Evolutionary conservation across 371 early-diverging fungal species (phyloP), one percentile per base, ranked within the genome.

Genomic region (Smittium mucronatum): DNA sequence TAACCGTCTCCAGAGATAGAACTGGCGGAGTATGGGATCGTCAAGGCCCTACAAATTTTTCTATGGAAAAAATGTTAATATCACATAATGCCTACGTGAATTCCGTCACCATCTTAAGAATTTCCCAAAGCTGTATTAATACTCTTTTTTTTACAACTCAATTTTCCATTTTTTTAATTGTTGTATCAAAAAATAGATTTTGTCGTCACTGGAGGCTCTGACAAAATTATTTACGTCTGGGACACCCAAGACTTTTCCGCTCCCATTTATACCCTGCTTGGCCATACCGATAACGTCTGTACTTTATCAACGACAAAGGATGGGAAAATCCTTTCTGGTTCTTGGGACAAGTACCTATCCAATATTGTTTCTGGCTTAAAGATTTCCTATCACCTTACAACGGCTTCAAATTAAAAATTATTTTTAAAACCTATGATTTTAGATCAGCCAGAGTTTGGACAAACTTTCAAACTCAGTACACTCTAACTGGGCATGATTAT

Each of bases 221-320:
- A 96, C 75, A 93, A 90, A 70, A 69, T 85, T 29, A 90, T 96
- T 64, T 78, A 89, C 69, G 86, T 91, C 2, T 93, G 87, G 77
- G 89, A 93, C 70, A 87, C 86, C 1, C 70, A 74, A 8, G 70
- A 75, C n/a, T 81, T 85, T 0, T 72, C 76, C 17, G 78, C 84
- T 21, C 88, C 94, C 1, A 68, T 86, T 0, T 86, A 77, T 67
- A 85, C 84, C 1, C 81, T 97, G 28, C 73, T 83, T 2, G 97
- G 96, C 0, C 99, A 98, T 75, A 78, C 82, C 0, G 93, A 90
- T 58, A 95, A 90, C 71, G 91, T 98, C 1, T 90, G 93, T 74
- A 82, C 90, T 0, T 77, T 98, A 30, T 81, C 83, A 8, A 79
- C 83, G 0, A 81, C 87, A 1, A 75, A 82, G 0, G 83, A 85